phyloP scores from a whole-genome alignment of 352 stramenopile species.

The Globisporangium emineosum region DNA sequence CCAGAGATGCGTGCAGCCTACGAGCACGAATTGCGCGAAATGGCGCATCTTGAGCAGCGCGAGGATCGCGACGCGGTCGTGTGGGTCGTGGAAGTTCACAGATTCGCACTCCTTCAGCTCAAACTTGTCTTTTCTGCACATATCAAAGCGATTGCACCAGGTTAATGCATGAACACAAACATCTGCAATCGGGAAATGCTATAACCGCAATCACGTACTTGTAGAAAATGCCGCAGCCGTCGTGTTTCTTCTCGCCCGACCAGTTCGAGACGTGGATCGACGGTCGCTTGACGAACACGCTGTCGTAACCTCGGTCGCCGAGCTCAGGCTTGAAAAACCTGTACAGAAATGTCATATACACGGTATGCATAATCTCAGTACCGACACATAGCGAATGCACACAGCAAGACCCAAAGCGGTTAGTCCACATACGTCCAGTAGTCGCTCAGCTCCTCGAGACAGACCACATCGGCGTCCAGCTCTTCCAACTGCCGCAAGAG shows the following conservation, averaged over 20 bases:
- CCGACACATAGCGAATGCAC: not conserved
- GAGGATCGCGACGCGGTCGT: conserved; percentile 84
- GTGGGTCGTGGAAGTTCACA: conserved; percentile 84
- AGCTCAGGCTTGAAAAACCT: conserved; percentile 84
- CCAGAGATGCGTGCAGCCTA: conserved; percentile 84
- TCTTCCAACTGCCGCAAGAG: conserved; percentile 70
- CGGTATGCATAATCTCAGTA: not conserved
- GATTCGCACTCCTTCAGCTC: conserved; percentile 83
- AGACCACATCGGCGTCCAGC: conserved; percentile 79
- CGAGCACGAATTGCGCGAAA: conserved; percentile 76
- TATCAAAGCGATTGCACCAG: not conserved
- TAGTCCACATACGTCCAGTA: conserved; percentile 75
- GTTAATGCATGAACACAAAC: not conserved
- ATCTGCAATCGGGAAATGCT: not conserved
- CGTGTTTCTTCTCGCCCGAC: conserved; percentile 86
- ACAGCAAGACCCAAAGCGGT: not conserved
- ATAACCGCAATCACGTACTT: conserved; percentile 37
- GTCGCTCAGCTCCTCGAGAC: conserved; percentile 84
- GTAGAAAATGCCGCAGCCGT: conserved; percentile 88
- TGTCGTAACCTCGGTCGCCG: conserved; percentile 75
- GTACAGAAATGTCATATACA: not conserved
- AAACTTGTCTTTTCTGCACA: conserved; percentile 76
- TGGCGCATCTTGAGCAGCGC: conserved; percentile 81
- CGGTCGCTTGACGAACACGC: conserved; percentile 80
- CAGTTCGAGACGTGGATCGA: conserved; percentile 85